A percentile compares a stretch with the other conserved stretches of the same genome.
These are phyloP conservation scores for Epipyxis sp. DNA, from an alignment of 108 stramenopile genomes.

Conservation along the genomic window DNA sequence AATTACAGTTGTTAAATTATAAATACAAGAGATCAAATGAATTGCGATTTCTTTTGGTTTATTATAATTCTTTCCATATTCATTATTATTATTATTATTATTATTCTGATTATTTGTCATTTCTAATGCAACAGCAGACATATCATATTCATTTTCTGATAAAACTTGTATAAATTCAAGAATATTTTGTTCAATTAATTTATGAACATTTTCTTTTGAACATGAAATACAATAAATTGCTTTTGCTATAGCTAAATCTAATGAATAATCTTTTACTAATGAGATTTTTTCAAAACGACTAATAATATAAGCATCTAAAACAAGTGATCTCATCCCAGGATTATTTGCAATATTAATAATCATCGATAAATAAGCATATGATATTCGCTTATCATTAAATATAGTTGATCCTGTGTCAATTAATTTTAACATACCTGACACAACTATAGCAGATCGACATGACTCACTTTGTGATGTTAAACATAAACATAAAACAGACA, in stretches of 20 bases:
- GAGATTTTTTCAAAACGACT: not conserved
- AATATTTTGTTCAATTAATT: constrained; percentile 9
- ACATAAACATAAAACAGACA: constrained; percentile 22
- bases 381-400: not conserved
- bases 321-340: constrained; percentile 5
- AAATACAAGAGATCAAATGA: constrained; percentile 8
- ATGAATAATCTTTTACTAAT: not conserved
- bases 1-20: constrained; percentile 24
- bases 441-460: constrained; percentile 16
- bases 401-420: not conserved
- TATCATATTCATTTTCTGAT: not conserved
- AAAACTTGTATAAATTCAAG: not conserved
- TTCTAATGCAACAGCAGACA: not conserved
- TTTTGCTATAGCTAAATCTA: constrained; percentile 11
- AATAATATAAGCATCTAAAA: constrained; percentile 23
- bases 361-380: constrained; percentile 27
- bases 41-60: not conserved
- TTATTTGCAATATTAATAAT: constrained; percentile 29
- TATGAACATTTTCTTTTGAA: constrained; percentile 2
- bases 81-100: not conserved
- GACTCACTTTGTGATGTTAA: constrained; percentile 18
- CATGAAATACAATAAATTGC: constrained; percentile 24
- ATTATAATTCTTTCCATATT: not conserved
- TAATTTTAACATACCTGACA: not conserved
- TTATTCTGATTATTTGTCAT: not conserved